A percentile compares a stretch with the other conserved stretches of the same genome.
phyloP scores from a whole-genome alignment of 352 stramenopile genomes.

The Phytopythium boreale region DNA sequence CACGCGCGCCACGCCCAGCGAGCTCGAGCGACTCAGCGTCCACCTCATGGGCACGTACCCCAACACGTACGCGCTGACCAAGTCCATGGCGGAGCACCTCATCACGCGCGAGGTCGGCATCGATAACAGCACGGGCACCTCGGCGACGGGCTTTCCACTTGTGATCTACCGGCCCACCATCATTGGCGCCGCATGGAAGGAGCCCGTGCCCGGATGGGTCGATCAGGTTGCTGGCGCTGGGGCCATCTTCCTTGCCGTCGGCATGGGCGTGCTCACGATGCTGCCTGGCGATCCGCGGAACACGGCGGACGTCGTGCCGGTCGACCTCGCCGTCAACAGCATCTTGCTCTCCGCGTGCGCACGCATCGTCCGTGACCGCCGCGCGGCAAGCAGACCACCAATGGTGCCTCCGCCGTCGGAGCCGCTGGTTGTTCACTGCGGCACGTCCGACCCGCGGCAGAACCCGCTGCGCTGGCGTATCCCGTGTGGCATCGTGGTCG shows the following conservation, averaged over 20 bases:
- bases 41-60: constrained; percentile 87
- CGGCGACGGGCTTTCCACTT: constrained; percentile 35
- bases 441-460: constrained; percentile 71
- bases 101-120: constrained; percentile 42
- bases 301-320: constrained; percentile 78
- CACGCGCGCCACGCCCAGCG: constrained; percentile 38
- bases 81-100: constrained; percentile 86
- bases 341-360: constrained; percentile 58
- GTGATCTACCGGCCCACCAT: constrained; percentile 85
- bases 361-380: constrained; percentile 14
- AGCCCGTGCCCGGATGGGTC: constrained; percentile 80
- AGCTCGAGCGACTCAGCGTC: constrained; percentile 61
- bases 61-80: constrained; percentile 89
- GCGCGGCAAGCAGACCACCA: not conserved
- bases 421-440: constrained; percentile 69
- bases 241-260: constrained; percentile 74
- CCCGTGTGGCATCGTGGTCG: constrained; percentile 47
- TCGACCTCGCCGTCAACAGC: constrained; percentile 80
- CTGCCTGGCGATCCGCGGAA: constrained; percentile 75
- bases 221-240: constrained; percentile 77
- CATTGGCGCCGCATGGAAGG: constrained; percentile 84
- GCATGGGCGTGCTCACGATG: constrained; percentile 81
- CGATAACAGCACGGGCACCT: constrained; percentile 2
- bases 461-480: constrained; percentile 83
- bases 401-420: constrained; percentile 10